These are phyloP conservation scores for Aspergillus intermedius DNA, from an alignment of 2,329 filamentous ascomycete genomes.

Conservation along the genomic window DNA sequence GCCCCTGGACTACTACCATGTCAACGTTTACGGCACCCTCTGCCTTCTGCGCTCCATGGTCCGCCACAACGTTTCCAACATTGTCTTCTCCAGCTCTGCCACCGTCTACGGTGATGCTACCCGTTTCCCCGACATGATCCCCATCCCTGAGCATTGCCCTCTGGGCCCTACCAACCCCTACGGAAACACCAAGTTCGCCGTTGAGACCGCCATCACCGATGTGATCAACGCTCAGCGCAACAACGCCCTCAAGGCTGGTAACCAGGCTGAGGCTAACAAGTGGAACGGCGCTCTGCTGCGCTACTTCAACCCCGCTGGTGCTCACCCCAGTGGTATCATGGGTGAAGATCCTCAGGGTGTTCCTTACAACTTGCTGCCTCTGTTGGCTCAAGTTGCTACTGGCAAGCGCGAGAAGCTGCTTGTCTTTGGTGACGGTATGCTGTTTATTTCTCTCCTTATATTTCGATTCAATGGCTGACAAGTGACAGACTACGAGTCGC, in stretches of 20 bases:
- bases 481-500: conserved; percentile 63
- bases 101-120: conserved; percentile 98
- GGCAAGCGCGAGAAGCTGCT: conserved; percentile 90
- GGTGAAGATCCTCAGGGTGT: conserved; percentile 95
- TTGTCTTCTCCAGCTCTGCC: conserved; percentile 96
- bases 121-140: conserved; percentile 95
- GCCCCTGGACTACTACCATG: conserved; percentile 93
- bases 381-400: conserved; percentile 91
- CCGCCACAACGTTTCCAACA: conserved; percentile 85
- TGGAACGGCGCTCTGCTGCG: conserved; percentile 91
- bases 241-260: conserved; percentile 72
- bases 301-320: conserved; percentile 96
- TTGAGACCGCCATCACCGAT: conserved; percentile 88
- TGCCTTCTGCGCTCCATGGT: conserved; percentile 80
- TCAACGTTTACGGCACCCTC: conserved; percentile 92
- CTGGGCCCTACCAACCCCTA: conserved; percentile 96
- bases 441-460: too few relatives aligned
- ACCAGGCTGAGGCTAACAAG: conserved; percentile 60
- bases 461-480: not conserved
- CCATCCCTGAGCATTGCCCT: conserved; percentile 94
- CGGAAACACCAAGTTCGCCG: conserved; percentile 89
- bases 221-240: conserved; percentile 79
- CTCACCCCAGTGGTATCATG: conserved; percentile 94
- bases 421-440: conserved; percentile 84
- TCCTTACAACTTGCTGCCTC: conserved; percentile 89